Evolutionary conservation across 2,329 filamentous ascomycete genomes (phyloP), one percentile per base, ranked within the genome.

Genomic region (Zopfia rhizophila): DNA sequence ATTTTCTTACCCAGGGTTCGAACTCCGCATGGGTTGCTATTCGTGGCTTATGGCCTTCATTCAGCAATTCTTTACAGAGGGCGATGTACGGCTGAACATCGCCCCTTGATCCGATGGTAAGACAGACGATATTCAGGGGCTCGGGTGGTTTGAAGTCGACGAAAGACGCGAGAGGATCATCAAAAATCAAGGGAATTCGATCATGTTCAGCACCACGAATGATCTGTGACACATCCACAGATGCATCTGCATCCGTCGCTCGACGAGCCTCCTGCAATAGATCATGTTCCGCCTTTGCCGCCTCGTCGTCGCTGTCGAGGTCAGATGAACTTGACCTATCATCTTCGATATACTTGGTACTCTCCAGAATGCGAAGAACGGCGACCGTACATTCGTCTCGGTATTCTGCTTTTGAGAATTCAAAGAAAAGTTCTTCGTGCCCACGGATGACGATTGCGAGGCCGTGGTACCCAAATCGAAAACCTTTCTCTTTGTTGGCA

Each of bases 1-100:
- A 91, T n/a, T 86, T 84, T 66, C 91, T 84, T 31, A 99, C 84
- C 92, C 93, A 99, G 11, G 79, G 82, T 60, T 89, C 86, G 62
- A 99, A 99, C 69, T 97, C 93, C 17, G 79, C 81, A 68, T 99
- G 94, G 0, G 94, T 97, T 8, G 93, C 94, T 60, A 99, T 99
- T 53, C 84, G 87, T 12, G 89, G 83, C 51, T 82, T 84, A 71
- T 99, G 94, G 0, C 94, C 94, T 58, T 99, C 92, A 0, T 87
- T 89, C 29, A 95, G 72, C 2, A 99, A 77, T 0, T 90, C 91
- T 66, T 96, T 97, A 75, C 94, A 97, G 1, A 99, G 78, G 0
- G 94, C 91, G 68, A 99, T 97, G 68, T 97, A 99, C 1, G 94
- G 94, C 69, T 99, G 94, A 3, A 99, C 93, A 67, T 99, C 94